Conservation (phyloP, 495 filamentous ascomycete species). For the Amniculicola lignicola region DNA sequence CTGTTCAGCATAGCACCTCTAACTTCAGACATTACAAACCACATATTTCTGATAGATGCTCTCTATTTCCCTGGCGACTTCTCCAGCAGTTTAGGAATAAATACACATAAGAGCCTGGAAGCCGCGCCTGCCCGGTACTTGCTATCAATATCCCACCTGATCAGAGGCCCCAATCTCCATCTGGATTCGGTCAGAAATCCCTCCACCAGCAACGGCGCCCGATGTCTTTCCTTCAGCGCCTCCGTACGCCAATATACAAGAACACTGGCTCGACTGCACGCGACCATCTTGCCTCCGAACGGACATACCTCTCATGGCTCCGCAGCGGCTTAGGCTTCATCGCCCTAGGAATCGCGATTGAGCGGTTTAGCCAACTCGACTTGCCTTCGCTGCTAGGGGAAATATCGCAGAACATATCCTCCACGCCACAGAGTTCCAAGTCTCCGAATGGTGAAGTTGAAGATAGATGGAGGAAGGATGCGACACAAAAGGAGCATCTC, state of each 20-base stretch:
- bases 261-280: slow-evolving; percentile 43
- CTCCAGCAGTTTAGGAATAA: no score
- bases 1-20: no score
- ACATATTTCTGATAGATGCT: no score
- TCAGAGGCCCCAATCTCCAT: no score
- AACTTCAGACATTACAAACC: no score
- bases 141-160: no score
- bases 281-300: slow-evolving; percentile 54
- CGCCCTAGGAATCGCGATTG: slow-evolving; percentile 46
- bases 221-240: slow-evolving; percentile 27
- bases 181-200: no score
- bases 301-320: slow-evolving; percentile 56
- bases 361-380: slow-evolving; percentile 26
- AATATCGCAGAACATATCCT: slow-evolving; percentile 18
- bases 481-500: slow-evolving; percentile 10
- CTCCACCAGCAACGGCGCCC: background rate
- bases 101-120: no score
- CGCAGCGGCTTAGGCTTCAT: slow-evolving; percentile 55
- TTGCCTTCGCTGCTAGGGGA: slow-evolving; percentile 3
- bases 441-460: background rate
- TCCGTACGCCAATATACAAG: slow-evolving; percentile 22
- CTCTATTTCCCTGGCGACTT: no score
- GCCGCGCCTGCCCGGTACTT: no score
- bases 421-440: slow-evolving; percentile 9
- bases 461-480: no score